phyloP scores from a whole-genome alignment of 2,329 filamentous ascomycete species.

The Plenodomus lindquistii region DNA sequence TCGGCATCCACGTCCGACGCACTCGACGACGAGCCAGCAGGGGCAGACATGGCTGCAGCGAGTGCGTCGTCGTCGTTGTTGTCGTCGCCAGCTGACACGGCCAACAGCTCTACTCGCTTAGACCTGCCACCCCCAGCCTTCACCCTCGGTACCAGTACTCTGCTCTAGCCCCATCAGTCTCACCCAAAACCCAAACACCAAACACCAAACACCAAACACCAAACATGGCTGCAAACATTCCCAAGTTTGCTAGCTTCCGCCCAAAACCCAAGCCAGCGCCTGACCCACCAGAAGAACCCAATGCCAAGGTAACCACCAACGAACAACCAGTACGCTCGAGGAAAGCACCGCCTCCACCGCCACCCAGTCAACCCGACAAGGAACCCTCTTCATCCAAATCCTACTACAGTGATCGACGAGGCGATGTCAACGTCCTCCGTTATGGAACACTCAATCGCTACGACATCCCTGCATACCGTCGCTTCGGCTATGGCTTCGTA shows the following conservation, averaged over 20 bases:
- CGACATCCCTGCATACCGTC: conserved; percentile 70
- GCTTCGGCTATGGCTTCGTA: conserved; percentile 69
- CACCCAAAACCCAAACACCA: too few relatives aligned
- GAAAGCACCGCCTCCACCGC: conserved; percentile 43
- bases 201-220: not conserved
- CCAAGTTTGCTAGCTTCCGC: conserved; percentile 77
- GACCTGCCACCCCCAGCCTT: not conserved
- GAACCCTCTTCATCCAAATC: conserved; percentile 8
- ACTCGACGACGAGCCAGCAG: conserved; percentile 42
- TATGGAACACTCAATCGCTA: conserved; percentile 77
- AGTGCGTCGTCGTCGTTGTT: not conserved
- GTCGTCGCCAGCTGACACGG: too few relatives aligned
- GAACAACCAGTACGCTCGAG: not conserved
- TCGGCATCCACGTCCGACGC: conserved; percentile 29
- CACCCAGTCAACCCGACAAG: conserved; percentile 4
- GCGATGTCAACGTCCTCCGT: conserved; percentile 73
- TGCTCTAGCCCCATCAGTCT: too few relatives aligned
- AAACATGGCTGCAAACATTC: conserved; percentile 51
- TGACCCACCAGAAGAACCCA: conserved; percentile 13
- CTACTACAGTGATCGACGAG: conserved; percentile 64
- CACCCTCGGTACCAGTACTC: too few relatives aligned
- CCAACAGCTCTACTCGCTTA: not conserved
- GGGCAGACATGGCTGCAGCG: conserved; percentile 25
- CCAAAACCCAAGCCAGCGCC: conserved; percentile 47
- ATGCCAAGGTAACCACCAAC: conserved; percentile 5